Base-by-base conservation (phyloP, 2,329 filamentous ascomycete species). In the Coniochaeta sp. region DNA sequence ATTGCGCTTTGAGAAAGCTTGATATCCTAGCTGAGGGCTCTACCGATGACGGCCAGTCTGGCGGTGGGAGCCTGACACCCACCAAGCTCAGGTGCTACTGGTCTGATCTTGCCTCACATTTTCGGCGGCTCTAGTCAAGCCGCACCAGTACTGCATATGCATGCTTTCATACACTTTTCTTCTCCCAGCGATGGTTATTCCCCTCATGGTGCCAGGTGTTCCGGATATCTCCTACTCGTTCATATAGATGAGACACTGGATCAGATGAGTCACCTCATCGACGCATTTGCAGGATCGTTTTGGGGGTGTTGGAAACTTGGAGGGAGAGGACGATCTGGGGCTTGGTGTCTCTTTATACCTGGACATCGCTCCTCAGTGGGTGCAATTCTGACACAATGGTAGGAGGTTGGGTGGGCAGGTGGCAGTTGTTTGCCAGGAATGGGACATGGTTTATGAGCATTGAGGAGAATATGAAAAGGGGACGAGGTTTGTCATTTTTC, bases 241-340 rank as follows among this genome's bases (percentile, higher is more conserved):
- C 47, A 28, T 52, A 30, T 52, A 52, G 47, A 52, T 30, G 24
- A 52, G 47, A 52, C 26, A 28, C 5, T 28, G 6, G 47, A 52
- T 52, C 47, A 52, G 47, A 52, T 52, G 47, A 24, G 47, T n/a
- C 47, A 52, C 47, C 47, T 52, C 47, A 52, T 52, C 47, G 24
- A 52, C 24, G 47, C 47, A 52, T 52, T 52, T 28, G 22, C 24
- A 28, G 47, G 47, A 12, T 6, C n/a, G 24, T 17, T 26, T 17
- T 52, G 26, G 42, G 3, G 47, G 19, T 24, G 42, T 47, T 28
- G 22, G 47, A 10, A 14, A 30, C n/a, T 9, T 9, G 47, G 47
- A 12, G 47, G 47, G 47, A 52, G 26, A 17, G 26, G 24, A 52
- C 10, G 47, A 28, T 9, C 19, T 28, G 10, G 5, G 2, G 8